Evolutionary conservation across 2,329 filamentous ascomycete species (phyloP), one percentile per base, ranked within the genome.

Genomic region (Monascus ruber): DNA sequence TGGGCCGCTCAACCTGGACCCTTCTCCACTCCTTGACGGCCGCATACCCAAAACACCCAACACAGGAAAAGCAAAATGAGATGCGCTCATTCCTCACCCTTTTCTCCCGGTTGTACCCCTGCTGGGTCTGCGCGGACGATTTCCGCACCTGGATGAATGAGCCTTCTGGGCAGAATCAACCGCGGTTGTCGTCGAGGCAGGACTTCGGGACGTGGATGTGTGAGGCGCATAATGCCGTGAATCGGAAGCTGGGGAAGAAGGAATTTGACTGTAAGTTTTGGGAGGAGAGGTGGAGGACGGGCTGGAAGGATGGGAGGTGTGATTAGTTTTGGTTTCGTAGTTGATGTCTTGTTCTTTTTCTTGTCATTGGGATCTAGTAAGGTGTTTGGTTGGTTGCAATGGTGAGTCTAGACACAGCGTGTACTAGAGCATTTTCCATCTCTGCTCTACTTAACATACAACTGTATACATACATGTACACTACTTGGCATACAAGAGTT

Each of bases 211-310:
- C 59, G 47, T 71, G 69, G 63, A 69, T 70, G 64, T 71, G 68
- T 39, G 62, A 65, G 52, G 68, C 68, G 43, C 68, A 71, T 58
- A 71, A 72, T 52, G 68, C 66, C 42, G 65, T 70, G 33, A 71
- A 69, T 60, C 58, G 62, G 43, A 96, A 95, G 69, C 63, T 98
- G 50, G 91, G 91, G 36, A 98, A 98, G 73, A 72, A 76, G 43
- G 74, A 74, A 51, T 98, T 98, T 65, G 87, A 98, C 70, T 98
- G 91, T 66, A 71, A 69, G 40, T 76, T 71, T 53, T 96, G 91
- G 89, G 81, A 95, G 61, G 85, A 96, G 71, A 76, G 91, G 60
- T 98, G 91, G 91, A 73, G 83, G 65, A 91, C 83, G 1, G 91
- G 91, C 0, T 95, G 80, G 68, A 76, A 71, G 58, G 78, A 82